Evolutionary conservation across 1,139 yeast species (phyloP).

Genomic region (Yamadazyma dushanensis): DNA sequence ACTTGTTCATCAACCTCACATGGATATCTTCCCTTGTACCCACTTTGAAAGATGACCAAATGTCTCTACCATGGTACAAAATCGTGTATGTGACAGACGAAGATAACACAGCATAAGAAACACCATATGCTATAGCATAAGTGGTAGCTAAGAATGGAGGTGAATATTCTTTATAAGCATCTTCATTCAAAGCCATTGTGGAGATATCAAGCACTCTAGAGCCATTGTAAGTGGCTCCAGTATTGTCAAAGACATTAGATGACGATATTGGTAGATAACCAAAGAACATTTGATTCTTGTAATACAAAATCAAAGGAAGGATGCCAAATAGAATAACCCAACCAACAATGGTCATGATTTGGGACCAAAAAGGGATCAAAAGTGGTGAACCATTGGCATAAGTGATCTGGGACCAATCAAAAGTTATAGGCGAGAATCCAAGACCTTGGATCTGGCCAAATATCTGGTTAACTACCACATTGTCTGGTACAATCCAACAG

Average conservation of each 20-base stretch:
- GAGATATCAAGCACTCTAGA: conserved; percentile 35
- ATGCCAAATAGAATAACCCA: conserved; percentile 35
- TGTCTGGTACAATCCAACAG: conserved; percentile 36
- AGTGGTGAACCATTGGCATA: conserved; percentile 25
- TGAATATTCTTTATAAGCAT: conserved; percentile 44
- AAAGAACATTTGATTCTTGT: conserved; percentile 51
- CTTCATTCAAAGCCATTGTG: conserved; percentile 35
- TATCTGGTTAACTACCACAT: conserved; percentile 45
- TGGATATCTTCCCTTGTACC: conserved; percentile 52
- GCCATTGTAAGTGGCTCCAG: conserved; percentile 44
- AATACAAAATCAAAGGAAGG: conserved; percentile 42
- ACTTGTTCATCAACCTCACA: conserved; percentile 55
- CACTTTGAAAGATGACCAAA: conserved; percentile 40
- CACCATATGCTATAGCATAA: conserved; percentile 50
- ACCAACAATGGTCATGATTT: conserved; percentile 28
- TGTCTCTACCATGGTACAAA: conserved; percentile 54
- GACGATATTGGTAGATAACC: conserved; percentile 56
- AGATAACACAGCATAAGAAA: conserved; percentile 55
- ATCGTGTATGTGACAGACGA: conserved; percentile 34
- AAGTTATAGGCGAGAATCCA: conserved; percentile 57
- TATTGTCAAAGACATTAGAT: conserved; percentile 45
- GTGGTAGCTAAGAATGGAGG: conserved; percentile 45
- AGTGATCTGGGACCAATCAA: conserved; percentile 47
- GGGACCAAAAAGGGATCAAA: conserved; percentile 47
- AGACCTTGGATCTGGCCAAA: conserved; percentile 57